These are phyloP conservation scores for Amphirosellinia nigrospora DNA, from an alignment of 495 filamentous ascomycete species.

Conservation along the genomic window DNA sequence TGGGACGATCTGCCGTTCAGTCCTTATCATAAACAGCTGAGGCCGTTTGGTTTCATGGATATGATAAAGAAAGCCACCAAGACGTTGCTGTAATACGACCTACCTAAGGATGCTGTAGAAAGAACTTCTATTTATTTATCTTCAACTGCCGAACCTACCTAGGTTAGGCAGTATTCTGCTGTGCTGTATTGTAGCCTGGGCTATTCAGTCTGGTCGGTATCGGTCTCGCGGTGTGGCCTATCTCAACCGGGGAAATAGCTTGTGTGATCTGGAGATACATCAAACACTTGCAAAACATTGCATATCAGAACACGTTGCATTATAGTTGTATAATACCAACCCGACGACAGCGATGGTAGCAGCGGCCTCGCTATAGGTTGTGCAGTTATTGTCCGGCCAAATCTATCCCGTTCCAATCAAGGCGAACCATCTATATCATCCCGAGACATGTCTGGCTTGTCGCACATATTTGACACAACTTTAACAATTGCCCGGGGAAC, in stretches of 20 bases:
- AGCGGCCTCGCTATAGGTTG: background rate
- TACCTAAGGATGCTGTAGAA: too few relatives aligned
- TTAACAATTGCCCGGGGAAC: background rate
- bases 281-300: background rate
- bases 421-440: slow-evolving; percentile 4
- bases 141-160: too few relatives aligned
- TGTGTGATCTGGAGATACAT: background rate
- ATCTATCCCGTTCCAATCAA: background rate
- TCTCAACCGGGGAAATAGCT: background rate
- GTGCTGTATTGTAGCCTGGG: background rate
- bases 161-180: too few relatives aligned
- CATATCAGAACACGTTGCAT: background rate
- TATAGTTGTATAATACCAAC: background rate
- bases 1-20: slow-evolving; percentile 20
- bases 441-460: slow-evolving; percentile 18
- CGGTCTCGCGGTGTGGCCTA: background rate
- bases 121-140: too few relatives aligned
- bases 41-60: background rate
- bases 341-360: background rate
- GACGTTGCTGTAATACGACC: background rate
- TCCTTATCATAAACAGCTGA: slow-evolving; percentile 20
- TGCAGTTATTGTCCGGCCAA: slow-evolving; percentile 3
- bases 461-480: slow-evolving; percentile 9
- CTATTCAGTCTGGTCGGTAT: background rate
- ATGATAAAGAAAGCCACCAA: background rate